These are phyloP conservation scores for Colletotrichum eremochloae DNA, from an alignment of 2,329 filamentous ascomycete species.

Conservation along the genomic window DNA sequence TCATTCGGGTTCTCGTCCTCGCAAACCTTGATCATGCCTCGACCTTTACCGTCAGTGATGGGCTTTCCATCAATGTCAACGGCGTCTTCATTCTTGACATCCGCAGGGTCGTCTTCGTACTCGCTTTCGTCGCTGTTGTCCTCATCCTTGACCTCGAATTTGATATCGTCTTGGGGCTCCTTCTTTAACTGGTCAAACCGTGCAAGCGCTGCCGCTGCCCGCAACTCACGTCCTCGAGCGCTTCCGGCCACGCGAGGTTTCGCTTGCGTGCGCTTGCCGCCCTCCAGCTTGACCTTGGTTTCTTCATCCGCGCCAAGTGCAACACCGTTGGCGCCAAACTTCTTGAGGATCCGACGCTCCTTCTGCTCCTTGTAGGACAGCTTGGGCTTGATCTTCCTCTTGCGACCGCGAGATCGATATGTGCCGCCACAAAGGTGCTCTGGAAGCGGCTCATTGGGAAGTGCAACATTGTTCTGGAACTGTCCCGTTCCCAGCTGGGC, in stretches of 20 bases:
- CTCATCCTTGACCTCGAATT: slow-evolving; percentile 50
- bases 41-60: slow-evolving; percentile 75
- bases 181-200: slow-evolving; percentile 74
- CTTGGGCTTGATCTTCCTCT: slow-evolving; percentile 68
- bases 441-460: slow-evolving; percentile 69
- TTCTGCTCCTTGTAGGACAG: slow-evolving; percentile 79
- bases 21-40: slow-evolving; percentile 80
- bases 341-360: slow-evolving; percentile 78
- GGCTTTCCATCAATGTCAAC: slow-evolving; percentile 74
- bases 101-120: slow-evolving; percentile 61
- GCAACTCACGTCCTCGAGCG: slow-evolving; percentile 79
- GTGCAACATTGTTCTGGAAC: slow-evolving; percentile 68
- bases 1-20: slow-evolving; percentile 74
- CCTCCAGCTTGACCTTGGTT: slow-evolving; percentile 75
- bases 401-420: slow-evolving; percentile 70
- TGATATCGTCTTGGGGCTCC: slow-evolving; percentile 56
- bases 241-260: slow-evolving; percentile 83
- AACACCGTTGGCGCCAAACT: slow-evolving; percentile 80
- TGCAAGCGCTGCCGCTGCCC: slow-evolving; percentile 82
- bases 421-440: slow-evolving; percentile 87
- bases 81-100: slow-evolving; percentile 63
- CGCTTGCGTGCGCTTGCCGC: slow-evolving; percentile 70
- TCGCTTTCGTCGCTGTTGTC: slow-evolving; percentile 58
- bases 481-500: slow-evolving; percentile 71
- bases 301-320: slow-evolving; percentile 78